Conservation (phyloP, 441 rosid species). For the Euphorbia corollata region DNA sequence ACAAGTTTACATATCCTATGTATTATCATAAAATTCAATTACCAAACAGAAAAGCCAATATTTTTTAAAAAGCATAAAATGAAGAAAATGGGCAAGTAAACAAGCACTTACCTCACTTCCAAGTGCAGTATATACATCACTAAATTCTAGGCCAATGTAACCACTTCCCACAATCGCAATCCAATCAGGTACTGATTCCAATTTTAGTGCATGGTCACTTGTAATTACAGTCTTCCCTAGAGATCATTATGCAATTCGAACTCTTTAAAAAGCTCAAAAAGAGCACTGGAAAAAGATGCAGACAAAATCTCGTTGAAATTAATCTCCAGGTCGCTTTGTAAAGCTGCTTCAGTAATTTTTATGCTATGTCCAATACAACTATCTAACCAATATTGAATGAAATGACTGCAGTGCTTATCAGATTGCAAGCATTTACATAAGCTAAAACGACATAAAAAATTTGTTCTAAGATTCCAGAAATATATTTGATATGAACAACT, state of each 20-base stretch:
- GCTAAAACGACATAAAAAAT: neutral
- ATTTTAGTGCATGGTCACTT: conserved; percentile 92
- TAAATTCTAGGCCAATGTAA: conserved; percentile 95
- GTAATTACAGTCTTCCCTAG: conserved; percentile 97
- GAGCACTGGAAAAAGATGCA: conserved; percentile 21
- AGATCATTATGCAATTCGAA: conserved; percentile 18
- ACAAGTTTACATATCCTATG: neutral
- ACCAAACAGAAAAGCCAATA: neutral
- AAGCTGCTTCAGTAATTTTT: neutral
- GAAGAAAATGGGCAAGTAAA: neutral
- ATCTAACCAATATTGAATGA: neutral
- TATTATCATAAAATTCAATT: neutral
- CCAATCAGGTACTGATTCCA: conserved; percentile 95
- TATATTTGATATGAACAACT: neutral
- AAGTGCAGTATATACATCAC: conserved; percentile 97
- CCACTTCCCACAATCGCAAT: conserved; percentile 97
- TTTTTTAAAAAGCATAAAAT: neutral
- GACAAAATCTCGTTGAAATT: neutral
- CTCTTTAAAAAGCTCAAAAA: neutral
- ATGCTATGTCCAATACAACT: neutral
- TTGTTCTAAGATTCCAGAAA: neutral
- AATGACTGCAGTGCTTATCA: neutral
- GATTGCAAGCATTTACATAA: conserved; percentile 3
- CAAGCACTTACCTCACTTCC: conserved; percentile 75
- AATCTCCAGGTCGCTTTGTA: conserved; percentile 1